A percentile compares a stretch with the other conserved stretches of the same genome.
phyloP scores from a whole-genome alignment of 352 stramenopile species.

The Aphanomyces cochlioides region DNA sequence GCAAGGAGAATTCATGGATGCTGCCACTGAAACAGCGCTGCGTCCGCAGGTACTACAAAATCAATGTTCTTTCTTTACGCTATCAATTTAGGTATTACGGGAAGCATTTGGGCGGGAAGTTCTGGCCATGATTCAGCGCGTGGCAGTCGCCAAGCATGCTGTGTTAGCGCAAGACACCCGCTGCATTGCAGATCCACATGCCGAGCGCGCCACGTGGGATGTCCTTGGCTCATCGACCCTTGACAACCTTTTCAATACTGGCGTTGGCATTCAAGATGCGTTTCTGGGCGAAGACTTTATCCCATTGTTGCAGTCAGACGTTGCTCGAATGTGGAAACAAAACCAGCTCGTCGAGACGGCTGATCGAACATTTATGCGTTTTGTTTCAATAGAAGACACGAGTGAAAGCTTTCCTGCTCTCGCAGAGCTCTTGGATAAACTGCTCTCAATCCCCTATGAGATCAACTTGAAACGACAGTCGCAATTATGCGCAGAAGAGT shows the following conservation, averaged over 20 bases:
- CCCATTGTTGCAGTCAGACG: conserved; percentile 59
- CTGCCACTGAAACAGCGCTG: conserved; percentile 56
- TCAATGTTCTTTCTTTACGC: neutral
- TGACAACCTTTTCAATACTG: conserved; percentile 3
- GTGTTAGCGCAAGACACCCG: conserved; percentile 62
- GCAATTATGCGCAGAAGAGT: conserved; percentile 56
- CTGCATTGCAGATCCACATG: conserved; percentile 52
- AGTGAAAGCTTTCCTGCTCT: conserved; percentile 58
- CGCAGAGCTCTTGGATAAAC: conserved; percentile 64
- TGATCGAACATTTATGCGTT: conserved; percentile 35
- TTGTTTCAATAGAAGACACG: conserved; percentile 36
- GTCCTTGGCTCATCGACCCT: conserved; percentile 54
- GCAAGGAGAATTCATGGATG: conserved; percentile 77
- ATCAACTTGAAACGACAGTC: conserved; percentile 67
- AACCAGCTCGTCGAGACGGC: conserved; percentile 41
- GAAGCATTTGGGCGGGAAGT: conserved; percentile 82
- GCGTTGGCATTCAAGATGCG: conserved; percentile 54
- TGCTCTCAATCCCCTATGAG: conserved; percentile 74
- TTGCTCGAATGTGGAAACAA: conserved; percentile 55
- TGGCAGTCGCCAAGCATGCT: conserved; percentile 79
- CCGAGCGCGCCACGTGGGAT: conserved; percentile 59
- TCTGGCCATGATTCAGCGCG: conserved; percentile 74
- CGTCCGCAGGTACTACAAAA: conserved; percentile 44
- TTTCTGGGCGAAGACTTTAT: conserved; percentile 83
- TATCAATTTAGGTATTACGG: conserved; percentile 47